These are phyloP conservation scores for Gigaspora rosea DNA, from an alignment of 192 early-diverging fungal genomes.

Conservation along the genomic window DNA sequence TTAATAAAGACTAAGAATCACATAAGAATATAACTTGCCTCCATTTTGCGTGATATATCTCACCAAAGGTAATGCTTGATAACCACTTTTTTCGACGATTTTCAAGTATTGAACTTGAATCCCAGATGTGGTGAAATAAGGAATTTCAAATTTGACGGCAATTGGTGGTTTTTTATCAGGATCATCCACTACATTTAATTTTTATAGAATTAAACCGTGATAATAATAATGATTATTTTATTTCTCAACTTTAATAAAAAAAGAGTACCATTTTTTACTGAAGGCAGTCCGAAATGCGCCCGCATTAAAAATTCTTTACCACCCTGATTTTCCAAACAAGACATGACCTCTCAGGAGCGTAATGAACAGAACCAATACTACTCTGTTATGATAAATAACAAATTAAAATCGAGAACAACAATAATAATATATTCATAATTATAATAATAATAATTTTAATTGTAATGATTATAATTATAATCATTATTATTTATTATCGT, in stretches of 20 bases:
- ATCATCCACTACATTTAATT: constrained; percentile 59
- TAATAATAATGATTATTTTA: too few species aligned
- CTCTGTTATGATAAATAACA: constrained; percentile 47
- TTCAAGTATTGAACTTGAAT: constrained; percentile 91
- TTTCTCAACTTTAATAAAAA: neutral
- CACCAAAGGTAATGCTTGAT: constrained; percentile 88
- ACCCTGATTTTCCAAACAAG: constrained; percentile 97
- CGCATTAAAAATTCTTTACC: constrained; percentile 95
- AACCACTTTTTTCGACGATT: constrained; percentile 88
- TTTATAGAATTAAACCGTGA: too few species aligned
- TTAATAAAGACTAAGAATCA: constrained; percentile 60
- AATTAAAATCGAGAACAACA: neutral
- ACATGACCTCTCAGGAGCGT: constrained; percentile 91
- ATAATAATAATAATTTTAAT: neutral
- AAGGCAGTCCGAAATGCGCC: constrained; percentile 83
- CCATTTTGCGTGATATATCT: constrained; percentile 89
- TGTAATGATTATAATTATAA: neutral
- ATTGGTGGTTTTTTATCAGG: constrained; percentile 81
- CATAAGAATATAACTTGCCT: constrained; percentile 37
- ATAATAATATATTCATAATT: neutral
- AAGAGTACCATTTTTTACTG: constrained; percentile 72
- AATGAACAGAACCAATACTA: constrained; percentile 85
- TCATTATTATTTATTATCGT: neutral
- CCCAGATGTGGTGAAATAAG: constrained; percentile 87
- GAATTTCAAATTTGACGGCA: constrained; percentile 85